These are phyloP conservation scores for Termitomyces sp. DNA, from an alignment of 768 basidiomycete species.

Conservation along the genomic window DNA sequence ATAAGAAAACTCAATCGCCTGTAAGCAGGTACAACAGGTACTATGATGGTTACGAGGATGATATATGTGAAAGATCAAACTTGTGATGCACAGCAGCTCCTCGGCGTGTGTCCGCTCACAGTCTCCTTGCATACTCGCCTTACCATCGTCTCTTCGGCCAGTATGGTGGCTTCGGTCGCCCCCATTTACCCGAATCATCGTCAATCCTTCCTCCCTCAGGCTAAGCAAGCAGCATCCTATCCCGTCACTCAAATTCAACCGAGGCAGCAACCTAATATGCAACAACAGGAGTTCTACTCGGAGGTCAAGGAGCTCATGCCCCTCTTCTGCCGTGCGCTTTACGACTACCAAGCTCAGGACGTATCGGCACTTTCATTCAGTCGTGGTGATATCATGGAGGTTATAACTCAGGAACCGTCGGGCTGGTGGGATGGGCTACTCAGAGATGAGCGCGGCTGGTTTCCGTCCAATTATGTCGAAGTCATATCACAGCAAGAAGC, in stretches of 20 bases:
- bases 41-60: neutral
- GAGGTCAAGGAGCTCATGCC: constrained; percentile 66
- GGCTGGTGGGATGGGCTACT: constrained; percentile 99
- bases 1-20: too few relatives aligned
- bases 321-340: constrained; percentile 88
- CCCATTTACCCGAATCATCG: constrained; percentile 20
- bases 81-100: constrained; percentile 10
- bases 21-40: too few relatives aligned
- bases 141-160: constrained; percentile 8
- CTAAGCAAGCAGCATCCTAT: constrained; percentile 6
- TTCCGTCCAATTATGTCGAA: constrained; percentile 93
- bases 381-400: constrained; percentile 88
- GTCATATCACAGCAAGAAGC: constrained; percentile 78
- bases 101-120: constrained; percentile 8
- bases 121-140: constrained; percentile 4
- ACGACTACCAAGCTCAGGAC: constrained; percentile 85
- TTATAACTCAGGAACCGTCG: constrained; percentile 83
- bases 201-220: constrained; percentile 18
- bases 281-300: constrained; percentile 30
- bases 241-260: neutral
- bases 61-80: constrained; percentile 1
- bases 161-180: constrained; percentile 29
- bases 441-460: constrained; percentile 90
- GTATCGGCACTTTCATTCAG: constrained; percentile 84
- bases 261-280: constrained; percentile 1